Evolutionary conservation across 139 green algal genomes (phyloP).

Genomic region (Chlamydomonas urium): DNA sequence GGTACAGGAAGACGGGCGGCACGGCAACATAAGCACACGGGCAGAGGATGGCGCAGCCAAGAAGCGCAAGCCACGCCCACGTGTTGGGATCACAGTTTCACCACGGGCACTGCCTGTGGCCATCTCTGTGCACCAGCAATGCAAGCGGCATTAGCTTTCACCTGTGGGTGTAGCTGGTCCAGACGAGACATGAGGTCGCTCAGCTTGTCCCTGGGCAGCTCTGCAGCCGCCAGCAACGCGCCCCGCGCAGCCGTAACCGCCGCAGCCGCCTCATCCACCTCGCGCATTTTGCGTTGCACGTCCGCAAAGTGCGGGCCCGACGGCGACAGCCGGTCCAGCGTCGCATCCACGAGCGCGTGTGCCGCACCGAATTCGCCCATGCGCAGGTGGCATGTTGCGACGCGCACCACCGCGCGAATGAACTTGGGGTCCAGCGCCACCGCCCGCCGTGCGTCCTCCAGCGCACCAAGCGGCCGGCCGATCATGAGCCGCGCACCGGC

Average conservation of each 20-base stretch:
- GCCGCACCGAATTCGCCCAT: constrained; percentile 37
- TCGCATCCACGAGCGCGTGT: constrained; percentile 14
- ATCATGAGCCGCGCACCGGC: constrained; percentile 37
- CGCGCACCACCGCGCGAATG: constrained; percentile 27
- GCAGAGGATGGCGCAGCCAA: too few relatives aligned
- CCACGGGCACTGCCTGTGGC: too few relatives aligned
- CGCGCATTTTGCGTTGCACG: constrained; percentile 36
- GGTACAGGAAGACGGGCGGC: too few relatives aligned
- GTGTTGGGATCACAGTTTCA: too few relatives aligned
- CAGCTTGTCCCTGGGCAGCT: background rate
- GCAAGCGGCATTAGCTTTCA: too few relatives aligned
- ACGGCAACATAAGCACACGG: too few relatives aligned
- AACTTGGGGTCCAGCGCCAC: constrained; percentile 34
- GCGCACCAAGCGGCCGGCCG: constrained; percentile 21
- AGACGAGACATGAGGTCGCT: background rate
- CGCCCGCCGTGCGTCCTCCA: constrained; percentile 31
- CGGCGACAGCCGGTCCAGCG: constrained; percentile 24
- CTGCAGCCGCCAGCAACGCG: background rate
- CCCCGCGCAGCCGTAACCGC: background rate
- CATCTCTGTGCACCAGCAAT: too few relatives aligned
- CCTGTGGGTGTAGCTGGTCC: background rate
- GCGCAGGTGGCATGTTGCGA: constrained; percentile 30
- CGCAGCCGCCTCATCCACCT: constrained; percentile 29
- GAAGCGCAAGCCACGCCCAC: too few relatives aligned
- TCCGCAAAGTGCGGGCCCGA: constrained; percentile 32